Evolutionary conservation across 2,329 filamentous ascomycete species (phyloP), one percentile per base, ranked within the genome.

Genomic region (Lachnum nothofagi): DNA sequence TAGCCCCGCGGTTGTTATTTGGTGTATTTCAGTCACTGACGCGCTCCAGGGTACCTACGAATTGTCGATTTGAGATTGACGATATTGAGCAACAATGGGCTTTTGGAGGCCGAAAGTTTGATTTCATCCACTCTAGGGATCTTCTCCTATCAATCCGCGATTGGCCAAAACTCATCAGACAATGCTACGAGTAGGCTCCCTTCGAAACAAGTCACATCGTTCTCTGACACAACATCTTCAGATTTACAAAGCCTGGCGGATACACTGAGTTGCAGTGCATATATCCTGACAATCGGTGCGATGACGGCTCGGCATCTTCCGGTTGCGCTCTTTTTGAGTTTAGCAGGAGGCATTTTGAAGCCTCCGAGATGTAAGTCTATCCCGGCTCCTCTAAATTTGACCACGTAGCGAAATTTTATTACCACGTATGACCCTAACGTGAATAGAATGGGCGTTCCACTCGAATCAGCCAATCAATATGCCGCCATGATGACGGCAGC

Each of bases 61-160:
- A 79, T 52, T 67, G 76, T 31, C 67, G 67, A 12, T 79, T 79
- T 60, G 62, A 76, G 41, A 66, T 79, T 7, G 75, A 79, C 52
- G 76, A 79, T 55, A 67, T 74, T 9, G 73, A 77, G 57, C 65
- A 72, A 50, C 63, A 69, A 4, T 80, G 76, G 76, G 65, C 72
- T 4, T 50, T 48, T 3, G 72, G 70, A 48, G 59, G 67, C 2
- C 64, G 73, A 49, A 54, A 40, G 23, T 78, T 77, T 58, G 75
- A 78, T 56, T 73, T 72, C 51, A 72, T 79, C 47, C 74, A 78
- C 58, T 47, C 51, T 5, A 52, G 58, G 24, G 44, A 55, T 20
- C 42, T 60, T 10, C 31, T 59, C 2, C 35, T 54, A 3, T 57
- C 50, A 1, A 51, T 61, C 16, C 38, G 46, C 2, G 51, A 59